phyloP scores from a whole-genome alignment of 2,329 filamentous ascomycete species.

The Diaporthe batatas region DNA sequence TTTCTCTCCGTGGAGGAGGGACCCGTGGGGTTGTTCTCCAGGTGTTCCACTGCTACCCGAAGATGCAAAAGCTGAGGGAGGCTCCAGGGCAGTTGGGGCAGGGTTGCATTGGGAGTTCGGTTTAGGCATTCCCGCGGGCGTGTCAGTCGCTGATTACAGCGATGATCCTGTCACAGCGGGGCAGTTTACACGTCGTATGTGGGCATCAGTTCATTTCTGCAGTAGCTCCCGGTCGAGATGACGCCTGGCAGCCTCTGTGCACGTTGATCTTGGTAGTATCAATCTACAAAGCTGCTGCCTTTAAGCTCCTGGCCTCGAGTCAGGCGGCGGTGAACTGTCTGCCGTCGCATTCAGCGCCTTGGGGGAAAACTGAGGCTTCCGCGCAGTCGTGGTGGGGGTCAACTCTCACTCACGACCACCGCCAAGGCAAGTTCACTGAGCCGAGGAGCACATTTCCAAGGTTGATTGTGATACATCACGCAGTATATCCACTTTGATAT shows the following conservation, averaged over 20 bases:
- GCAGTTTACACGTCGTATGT: not conserved
- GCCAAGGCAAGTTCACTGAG: not conserved
- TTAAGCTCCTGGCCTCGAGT: constrained; percentile 22
- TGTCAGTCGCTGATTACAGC: not conserved
- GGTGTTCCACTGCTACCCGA: constrained; percentile 18
- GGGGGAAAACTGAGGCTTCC: not conserved
- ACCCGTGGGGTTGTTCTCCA: constrained; percentile 12
- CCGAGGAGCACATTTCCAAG: not conserved
- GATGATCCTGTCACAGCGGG: constrained; percentile 13
- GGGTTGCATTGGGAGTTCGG: constrained; percentile 5
- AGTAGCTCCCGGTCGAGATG: constrained; percentile 8
- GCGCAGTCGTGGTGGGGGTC: not conserved
- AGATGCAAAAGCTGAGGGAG: constrained; percentile 3
- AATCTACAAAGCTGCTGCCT: not conserved
- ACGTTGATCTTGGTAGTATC: constrained; percentile 8
- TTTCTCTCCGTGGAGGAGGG: not conserved
- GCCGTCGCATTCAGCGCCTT: not conserved
- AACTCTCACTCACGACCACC: not conserved
- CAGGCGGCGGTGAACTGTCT: constrained; percentile 10
- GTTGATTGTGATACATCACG: not conserved
- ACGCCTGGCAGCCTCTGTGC: not conserved
- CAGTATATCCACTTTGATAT: not conserved
- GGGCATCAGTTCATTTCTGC: constrained; percentile 30
- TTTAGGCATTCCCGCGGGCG: not conserved
- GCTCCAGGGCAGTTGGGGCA: not conserved